Base-by-base conservation (phyloP, 2,329 filamentous ascomycete species). In the Aspergillus novoparasiticus region DNA sequence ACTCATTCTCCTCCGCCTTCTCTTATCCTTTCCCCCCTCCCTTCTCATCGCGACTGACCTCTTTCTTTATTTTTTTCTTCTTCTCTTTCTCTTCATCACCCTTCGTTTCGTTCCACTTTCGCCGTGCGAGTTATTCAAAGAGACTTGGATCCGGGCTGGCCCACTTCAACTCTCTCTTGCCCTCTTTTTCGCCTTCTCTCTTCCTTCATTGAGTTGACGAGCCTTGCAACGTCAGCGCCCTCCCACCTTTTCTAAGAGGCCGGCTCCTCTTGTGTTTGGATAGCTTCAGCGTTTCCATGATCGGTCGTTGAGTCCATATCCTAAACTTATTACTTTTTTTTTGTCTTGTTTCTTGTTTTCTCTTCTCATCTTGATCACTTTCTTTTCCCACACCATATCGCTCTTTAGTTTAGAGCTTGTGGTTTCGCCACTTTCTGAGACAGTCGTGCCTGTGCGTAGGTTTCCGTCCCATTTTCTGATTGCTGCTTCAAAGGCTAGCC, bases 131-230 rank as follows among this genome's bases (percentile, higher is more conserved):
- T 65, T 68, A 66, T 65, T 66, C 63, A 60, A 69, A 73, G 71
- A 74, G 73, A 69, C 68, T 69, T 71, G 66, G 65, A 69, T 71
- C 68, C 63, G 69, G 75, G 76, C 75, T 75, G 75, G 76, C 71
- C 76, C 73, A 73, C 71, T 75, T 73, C 68, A 71, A 66, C 69
- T 73, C 68, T 76, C 69, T 67, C 45, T 75, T 72, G 70, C 66
- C 66, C 63, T 71, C 67, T 64, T 71, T 63, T 62, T 59, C 53
- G 43, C 59, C 36, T 61, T 64, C 62, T 63, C 58, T 39, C 58
- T 61, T 64, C 66, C 68, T 71, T 72, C 71, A 64, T 72, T 61
- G 57, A 55, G 51, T 59, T 60, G 59, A 64, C 62, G 50, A 62
- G 45, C 63, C 57, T 65, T 64, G 61, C 68, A 66, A 64, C 66